Evolutionary conservation across 129 eudicot species (phyloP).

Genomic region (Solidago caesia): DNA sequence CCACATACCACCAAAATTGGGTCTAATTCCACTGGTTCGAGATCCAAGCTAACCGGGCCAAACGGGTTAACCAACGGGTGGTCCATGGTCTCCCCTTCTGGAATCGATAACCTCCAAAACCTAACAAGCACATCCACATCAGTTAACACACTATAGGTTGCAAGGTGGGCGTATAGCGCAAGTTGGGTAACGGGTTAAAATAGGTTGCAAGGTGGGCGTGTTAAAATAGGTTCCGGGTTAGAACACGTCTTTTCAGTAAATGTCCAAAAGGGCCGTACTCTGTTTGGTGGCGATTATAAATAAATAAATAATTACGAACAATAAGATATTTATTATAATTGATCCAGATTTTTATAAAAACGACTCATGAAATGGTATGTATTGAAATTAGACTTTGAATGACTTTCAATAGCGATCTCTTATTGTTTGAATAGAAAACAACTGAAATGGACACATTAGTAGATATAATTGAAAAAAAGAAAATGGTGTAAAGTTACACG

Average conservation of each 20-base stretch:
- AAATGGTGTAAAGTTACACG: neutral
- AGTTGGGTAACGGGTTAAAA: neutral
- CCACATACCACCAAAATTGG: slow-evolving; percentile 69
- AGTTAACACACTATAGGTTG: neutral
- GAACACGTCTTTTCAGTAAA: no score
- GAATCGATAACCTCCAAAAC: slow-evolving; percentile 80
- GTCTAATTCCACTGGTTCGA: slow-evolving; percentile 43
- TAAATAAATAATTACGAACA: no score
- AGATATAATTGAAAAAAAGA: neutral
- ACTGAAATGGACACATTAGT: no score
- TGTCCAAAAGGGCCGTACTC: no score
- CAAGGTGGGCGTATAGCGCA: neutral
- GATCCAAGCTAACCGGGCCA: slow-evolving; percentile 59
- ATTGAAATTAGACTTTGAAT: no score
- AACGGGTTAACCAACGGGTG: slow-evolving; percentile 71
- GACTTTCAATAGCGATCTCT: no score
- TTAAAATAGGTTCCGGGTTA: neutral
- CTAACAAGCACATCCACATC: slow-evolving; percentile 23
- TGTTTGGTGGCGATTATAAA: no score
- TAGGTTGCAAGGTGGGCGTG: neutral
- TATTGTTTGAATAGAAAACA: no score
- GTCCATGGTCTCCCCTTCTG: slow-evolving; percentile 62
- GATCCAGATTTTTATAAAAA: no score
- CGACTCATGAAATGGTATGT: neutral
- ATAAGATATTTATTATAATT: no score